Evolutionary conservation across 306 rosid species (phyloP).

Genomic region (Castanospermum australe): DNA sequence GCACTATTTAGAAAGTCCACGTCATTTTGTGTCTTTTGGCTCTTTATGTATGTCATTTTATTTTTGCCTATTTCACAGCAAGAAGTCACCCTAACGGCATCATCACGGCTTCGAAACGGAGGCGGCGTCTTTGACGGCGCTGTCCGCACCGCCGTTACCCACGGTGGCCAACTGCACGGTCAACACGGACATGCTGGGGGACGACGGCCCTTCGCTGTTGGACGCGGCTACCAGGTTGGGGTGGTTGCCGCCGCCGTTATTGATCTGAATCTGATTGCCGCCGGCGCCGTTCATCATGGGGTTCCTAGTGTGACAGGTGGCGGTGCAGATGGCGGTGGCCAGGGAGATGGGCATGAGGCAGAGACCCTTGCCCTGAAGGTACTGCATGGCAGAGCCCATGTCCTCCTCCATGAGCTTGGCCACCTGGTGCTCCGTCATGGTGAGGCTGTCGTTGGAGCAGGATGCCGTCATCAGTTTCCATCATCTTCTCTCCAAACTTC

Average conservation of each 20-base stretch:
- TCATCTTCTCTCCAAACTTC: no score
- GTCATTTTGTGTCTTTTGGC: constrained; percentile 28
- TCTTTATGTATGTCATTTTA: background rate
- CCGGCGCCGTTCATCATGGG: constrained; percentile 29
- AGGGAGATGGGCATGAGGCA: constrained; percentile 92
- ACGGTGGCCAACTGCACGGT: constrained; percentile 73
- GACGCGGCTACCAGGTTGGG: constrained; percentile 18
- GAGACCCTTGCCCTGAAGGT: constrained; percentile 82
- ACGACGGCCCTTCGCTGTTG: constrained; percentile 71
- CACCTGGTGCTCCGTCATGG: constrained; percentile 83
- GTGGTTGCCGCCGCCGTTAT: background rate
- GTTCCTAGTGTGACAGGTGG: constrained; percentile 74
- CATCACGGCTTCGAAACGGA: constrained; percentile 81
- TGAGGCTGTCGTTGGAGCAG: constrained; percentile 58
- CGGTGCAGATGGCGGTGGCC: constrained; percentile 83
- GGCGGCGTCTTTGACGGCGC: constrained; percentile 60
- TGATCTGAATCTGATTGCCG: background rate
- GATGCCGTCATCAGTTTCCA: constrained; percentile 52
- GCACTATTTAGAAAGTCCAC: constrained; percentile 16
- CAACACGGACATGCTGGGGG: constrained; percentile 79
- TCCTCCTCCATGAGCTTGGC: constrained; percentile 86
- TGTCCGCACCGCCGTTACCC: constrained; percentile 45
- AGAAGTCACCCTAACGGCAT: constrained; percentile 29
- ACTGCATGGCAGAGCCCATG: constrained; percentile 96
- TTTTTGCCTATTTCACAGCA: background rate